phyloP scores from a whole-genome alignment of 306 rosid species.

The Prinsepia uniflora region DNA sequence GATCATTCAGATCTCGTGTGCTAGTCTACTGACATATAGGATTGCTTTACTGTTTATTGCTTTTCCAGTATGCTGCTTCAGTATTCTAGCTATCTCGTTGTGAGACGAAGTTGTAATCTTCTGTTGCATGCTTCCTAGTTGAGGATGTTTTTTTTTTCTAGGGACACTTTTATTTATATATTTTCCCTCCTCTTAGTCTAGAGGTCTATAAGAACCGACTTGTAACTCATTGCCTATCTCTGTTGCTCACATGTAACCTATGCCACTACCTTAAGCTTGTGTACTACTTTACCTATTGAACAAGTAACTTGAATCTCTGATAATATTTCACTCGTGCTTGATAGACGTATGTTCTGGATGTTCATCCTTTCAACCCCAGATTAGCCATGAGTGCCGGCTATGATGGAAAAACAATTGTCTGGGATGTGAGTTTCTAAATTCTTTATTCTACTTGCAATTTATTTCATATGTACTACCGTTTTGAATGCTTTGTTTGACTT shows the following conservation, averaged over 20 bases:
- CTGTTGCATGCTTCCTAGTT: too few species aligned
- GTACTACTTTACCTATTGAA: too few species aligned
- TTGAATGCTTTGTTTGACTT: constrained; percentile 21
- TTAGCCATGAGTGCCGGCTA: constrained; percentile 99
- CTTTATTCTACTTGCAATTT: constrained; percentile 14
- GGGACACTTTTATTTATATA: neutral
- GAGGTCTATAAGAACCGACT: neutral
- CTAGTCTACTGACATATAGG: neutral
- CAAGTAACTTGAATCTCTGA: constrained; percentile 17
- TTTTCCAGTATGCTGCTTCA: neutral
- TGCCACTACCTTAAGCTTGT: too few species aligned
- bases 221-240: too few species aligned
- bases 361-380: constrained; percentile 98
- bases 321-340: constrained; percentile 26
- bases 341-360: constrained; percentile 98
- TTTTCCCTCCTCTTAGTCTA: neutral
- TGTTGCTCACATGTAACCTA: too few species aligned
- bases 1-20: neutral
- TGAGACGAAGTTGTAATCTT: neutral
- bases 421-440: constrained; percentile 85
- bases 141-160: too few species aligned
- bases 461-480: constrained; percentile 17
- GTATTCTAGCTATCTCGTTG: neutral
- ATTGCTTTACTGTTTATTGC: neutral
- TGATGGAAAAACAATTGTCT: constrained; percentile 92